Evolutionary conservation across 768 basidiomycete species (phyloP).

Genomic region (Mycena pura): DNA sequence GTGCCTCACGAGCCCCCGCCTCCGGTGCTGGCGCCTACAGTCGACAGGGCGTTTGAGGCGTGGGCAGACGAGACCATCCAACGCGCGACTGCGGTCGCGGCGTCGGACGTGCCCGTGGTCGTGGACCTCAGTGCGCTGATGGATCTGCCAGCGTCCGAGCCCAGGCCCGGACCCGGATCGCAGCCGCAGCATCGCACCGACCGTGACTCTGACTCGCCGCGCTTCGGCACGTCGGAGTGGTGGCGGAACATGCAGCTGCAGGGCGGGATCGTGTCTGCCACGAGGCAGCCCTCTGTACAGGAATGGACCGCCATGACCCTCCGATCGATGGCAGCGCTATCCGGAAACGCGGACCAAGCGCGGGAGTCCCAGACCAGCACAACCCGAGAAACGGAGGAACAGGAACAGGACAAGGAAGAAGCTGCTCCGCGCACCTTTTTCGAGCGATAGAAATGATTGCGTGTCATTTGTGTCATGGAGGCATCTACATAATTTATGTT

Average conservation of each 20-base stretch:
- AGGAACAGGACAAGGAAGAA: constrained; percentile 10
- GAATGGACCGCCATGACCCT: constrained; percentile 3
- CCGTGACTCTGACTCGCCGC: background rate
- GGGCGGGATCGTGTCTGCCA: background rate
- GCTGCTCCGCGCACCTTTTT: background rate
- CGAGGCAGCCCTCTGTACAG: background rate
- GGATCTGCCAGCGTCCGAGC: background rate
- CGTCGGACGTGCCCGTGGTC: background rate
- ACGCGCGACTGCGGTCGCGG: constrained; percentile 22
- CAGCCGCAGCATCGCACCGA: too few relatives aligned
- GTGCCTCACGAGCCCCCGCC: background rate
- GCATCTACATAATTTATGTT: too few relatives aligned
- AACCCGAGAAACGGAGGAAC: background rate
- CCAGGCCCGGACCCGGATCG: background rate
- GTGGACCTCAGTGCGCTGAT: constrained; percentile 7
- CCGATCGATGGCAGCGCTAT: constrained; percentile 2
- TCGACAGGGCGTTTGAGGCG: constrained; percentile 15
- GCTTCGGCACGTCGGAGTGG: constrained; percentile 19
- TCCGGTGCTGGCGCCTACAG: background rate
- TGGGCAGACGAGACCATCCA: constrained; percentile 27
- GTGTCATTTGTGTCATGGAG: too few relatives aligned
- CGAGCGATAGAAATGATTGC: background rate
- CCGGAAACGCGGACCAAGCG: background rate
- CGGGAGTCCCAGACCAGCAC: background rate
- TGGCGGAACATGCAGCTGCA: constrained; percentile 8